These are phyloP conservation scores for Coniella vitis DNA, from an alignment of 2,329 filamentous ascomycete genomes.

Conservation along the genomic window DNA sequence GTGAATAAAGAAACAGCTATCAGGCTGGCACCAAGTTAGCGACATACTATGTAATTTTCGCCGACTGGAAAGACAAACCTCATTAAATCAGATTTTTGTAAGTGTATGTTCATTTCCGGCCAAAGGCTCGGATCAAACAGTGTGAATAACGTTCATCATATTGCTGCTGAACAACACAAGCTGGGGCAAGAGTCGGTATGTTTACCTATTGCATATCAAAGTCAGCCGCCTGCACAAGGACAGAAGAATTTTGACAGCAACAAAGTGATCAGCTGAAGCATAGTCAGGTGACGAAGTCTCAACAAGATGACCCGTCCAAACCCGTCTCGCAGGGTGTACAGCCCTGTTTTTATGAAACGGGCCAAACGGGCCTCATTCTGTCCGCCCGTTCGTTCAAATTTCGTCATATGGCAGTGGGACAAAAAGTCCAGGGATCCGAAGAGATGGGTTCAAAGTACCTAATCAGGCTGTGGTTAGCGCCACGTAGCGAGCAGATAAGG, in stretches of 20 bases:
- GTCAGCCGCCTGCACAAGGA: conserved; percentile 10
- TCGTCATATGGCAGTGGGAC: conserved; percentile 43
- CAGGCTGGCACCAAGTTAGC: conserved; percentile 13
- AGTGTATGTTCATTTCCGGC: conserved; percentile 46
- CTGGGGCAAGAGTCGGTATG: conserved; percentile 1
- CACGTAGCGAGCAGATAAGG: conserved; percentile 24
- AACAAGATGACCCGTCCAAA: conserved; percentile 49
- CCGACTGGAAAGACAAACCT: conserved; percentile 26
- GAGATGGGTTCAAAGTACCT: conserved; percentile 34
- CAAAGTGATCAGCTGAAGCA: conserved; percentile 20
- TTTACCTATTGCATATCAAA: conserved; percentile 18
- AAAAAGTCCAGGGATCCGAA: conserved; percentile 17
- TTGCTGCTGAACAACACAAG: conserved; percentile 18
- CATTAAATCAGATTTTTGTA: conserved; percentile 48
- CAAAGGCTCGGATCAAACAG: conserved; percentile 46
- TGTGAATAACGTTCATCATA: conserved; percentile 55
- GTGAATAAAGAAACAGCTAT: conserved; percentile 13
- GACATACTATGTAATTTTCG: background rate
- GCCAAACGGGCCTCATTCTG: conserved; percentile 49
- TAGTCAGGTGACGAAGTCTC: conserved; percentile 59
- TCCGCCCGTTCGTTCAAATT: conserved; percentile 64
- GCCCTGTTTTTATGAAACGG: conserved; percentile 46
- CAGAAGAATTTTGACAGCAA: conserved; percentile 17
- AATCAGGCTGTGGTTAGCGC: conserved; percentile 17
- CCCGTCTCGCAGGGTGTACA: conserved; percentile 55